Evolutionary conservation across 768 basidiomycete genomes (phyloP).

Genomic region (Mycena belliarum): DNA sequence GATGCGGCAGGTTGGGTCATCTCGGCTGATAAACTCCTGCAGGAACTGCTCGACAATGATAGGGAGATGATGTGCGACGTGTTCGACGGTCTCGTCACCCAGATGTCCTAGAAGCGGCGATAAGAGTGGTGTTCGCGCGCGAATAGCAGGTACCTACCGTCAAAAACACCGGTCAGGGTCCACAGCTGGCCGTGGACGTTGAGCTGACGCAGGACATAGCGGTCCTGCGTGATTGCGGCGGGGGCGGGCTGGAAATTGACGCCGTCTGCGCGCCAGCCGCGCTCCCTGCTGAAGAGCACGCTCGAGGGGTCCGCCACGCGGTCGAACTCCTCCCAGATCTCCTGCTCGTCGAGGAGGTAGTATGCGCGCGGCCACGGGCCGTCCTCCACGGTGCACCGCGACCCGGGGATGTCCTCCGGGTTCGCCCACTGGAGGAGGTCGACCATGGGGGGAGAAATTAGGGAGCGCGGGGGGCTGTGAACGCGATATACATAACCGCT

Average conservation of each 20-base stretch:
- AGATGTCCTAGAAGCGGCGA: conserved; percentile 51
- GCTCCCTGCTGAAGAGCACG: conserved; percentile 34
- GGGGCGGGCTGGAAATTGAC: conserved; percentile 70
- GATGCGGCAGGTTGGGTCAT: conserved; percentile 38
- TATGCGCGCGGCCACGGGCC: conserved; percentile 67
- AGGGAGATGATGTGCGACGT: conserved; percentile 67
- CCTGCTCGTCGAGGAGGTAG: conserved; percentile 48
- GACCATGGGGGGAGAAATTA: conserved; percentile 11
- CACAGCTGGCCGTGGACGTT: conserved; percentile 57
- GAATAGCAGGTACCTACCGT: conserved; percentile 51
- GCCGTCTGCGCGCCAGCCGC: conserved; percentile 49
- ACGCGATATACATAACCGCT: conserved; percentile 9
- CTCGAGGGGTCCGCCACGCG: conserved; percentile 54
- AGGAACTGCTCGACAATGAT: conserved; percentile 66
- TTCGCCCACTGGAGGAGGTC: conserved; percentile 41
- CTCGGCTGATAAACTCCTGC: conserved; percentile 39
- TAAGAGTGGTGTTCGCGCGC: conserved; percentile 12
- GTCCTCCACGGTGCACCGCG: conserved; percentile 62
- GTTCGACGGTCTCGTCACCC: conserved; percentile 69
- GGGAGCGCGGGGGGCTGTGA: background rate
- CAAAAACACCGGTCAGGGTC: conserved; percentile 72
- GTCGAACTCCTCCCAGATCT: conserved; percentile 54
- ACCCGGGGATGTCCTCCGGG: conserved; percentile 62
- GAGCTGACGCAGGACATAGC: conserved; percentile 60
- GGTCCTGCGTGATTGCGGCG: conserved; percentile 57